Conservation (phyloP, 495 filamentous ascomycete species). For the Aspergillus taichungensis region DNA sequence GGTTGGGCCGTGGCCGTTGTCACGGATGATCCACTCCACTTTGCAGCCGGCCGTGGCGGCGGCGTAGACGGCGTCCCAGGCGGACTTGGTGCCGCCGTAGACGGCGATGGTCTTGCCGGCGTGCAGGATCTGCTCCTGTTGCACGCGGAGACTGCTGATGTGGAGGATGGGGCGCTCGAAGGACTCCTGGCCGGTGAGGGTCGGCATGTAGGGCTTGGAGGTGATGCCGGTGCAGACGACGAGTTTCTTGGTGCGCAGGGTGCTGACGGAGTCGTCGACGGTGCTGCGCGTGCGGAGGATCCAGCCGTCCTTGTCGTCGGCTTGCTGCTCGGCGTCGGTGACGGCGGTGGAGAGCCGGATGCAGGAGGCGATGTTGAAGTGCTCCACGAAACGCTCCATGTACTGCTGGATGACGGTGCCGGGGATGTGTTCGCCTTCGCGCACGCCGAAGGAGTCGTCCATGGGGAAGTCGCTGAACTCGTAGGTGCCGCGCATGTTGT, state of each 20-base stretch:
- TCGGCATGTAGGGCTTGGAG: slow-evolving; percentile 48
- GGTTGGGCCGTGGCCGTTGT: slow-evolving; percentile 60
- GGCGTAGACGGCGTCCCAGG: slow-evolving; percentile 66
- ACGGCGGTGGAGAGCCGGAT: slow-evolving; percentile 49
- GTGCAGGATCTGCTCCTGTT: slow-evolving; percentile 27
- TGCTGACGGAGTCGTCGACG: slow-evolving; percentile 2
- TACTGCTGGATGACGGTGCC: slow-evolving; percentile 59
- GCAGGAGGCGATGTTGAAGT: slow-evolving; percentile 45
- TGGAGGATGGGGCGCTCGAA: slow-evolving; percentile 58
- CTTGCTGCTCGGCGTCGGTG: slow-evolving; percentile 37
- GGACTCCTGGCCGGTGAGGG: slow-evolving; percentile 35
- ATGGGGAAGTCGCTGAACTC: slow-evolving; percentile 70
- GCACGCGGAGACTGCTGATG: slow-evolving; percentile 44
- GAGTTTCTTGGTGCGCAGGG: slow-evolving; percentile 46
- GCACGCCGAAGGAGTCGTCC: slow-evolving; percentile 52
- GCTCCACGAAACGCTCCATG: slow-evolving; percentile 50
- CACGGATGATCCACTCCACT: slow-evolving; percentile 73
- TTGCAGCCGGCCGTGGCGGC: slow-evolving; percentile 54
- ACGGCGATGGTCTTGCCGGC: slow-evolving; percentile 42
- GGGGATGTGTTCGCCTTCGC: slow-evolving; percentile 57
- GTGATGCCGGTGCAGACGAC: slow-evolving; percentile 65
- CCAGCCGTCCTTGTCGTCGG: slow-evolving; percentile 33
- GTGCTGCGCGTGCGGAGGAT: slow-evolving; percentile 19
- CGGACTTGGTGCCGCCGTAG: slow-evolving; percentile 66
- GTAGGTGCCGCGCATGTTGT: slow-evolving; percentile 54